Conservation (phyloP, 768 basidiomycete species). For the Chlorophyllum brunneum region DNA sequence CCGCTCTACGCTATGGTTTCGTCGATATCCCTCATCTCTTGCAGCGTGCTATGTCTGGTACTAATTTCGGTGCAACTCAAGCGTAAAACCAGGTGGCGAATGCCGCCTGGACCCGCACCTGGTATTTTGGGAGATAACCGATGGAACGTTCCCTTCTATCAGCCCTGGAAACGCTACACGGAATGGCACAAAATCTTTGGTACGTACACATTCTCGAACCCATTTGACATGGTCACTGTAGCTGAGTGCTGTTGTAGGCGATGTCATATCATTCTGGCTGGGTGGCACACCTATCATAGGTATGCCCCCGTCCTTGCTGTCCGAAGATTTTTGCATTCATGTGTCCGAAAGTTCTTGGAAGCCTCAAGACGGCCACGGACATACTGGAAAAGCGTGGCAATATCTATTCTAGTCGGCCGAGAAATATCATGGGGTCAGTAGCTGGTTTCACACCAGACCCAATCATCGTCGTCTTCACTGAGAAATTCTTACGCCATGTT, state of each 20-base stretch:
- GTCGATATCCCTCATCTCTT: constrained; percentile 1
- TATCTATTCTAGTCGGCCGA: constrained; percentile 31
- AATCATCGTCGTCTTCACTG: background rate
- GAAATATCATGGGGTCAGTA: constrained; percentile 27
- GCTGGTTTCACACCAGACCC: too few species aligned
- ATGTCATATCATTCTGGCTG: constrained; percentile 19
- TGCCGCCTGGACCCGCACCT: constrained; percentile 18
- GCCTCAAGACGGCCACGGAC: constrained; percentile 25
- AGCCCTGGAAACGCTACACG: constrained; percentile 19
- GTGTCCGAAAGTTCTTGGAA: constrained; percentile 22
- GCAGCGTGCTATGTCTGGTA: constrained; percentile 1
- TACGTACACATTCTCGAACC: background rate
- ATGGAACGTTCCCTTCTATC: constrained; percentile 11
- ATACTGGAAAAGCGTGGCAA: constrained; percentile 28
- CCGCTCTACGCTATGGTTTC: background rate
- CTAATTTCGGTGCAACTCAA: background rate
- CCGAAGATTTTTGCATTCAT: background rate
- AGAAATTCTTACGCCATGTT: background rate
- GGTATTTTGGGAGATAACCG: constrained; percentile 16
- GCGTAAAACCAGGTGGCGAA: constrained; percentile 9
- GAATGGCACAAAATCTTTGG: constrained; percentile 19
- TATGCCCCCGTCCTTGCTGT: background rate
- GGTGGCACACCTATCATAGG: constrained; percentile 21
- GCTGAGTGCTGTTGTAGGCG: constrained; percentile 10
- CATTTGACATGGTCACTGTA: background rate